phyloP scores from a whole-genome alignment of 1,284 basidiomycete genomes.

The Exobasidium rhododendri region DNA sequence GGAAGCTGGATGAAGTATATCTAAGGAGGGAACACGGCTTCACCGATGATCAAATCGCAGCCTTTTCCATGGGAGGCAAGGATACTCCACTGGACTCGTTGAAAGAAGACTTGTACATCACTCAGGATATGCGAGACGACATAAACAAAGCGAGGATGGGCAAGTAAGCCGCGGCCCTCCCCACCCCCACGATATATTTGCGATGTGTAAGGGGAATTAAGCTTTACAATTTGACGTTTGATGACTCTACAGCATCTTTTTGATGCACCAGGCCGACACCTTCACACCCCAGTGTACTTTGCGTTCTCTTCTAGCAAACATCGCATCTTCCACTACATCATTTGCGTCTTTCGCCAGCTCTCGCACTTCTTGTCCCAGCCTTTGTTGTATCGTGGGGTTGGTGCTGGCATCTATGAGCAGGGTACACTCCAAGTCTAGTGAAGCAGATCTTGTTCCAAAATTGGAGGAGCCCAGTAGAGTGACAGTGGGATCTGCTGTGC shows the following conservation, averaged over 20 bases:
- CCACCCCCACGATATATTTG: too few species aligned
- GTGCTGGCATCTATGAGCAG: constrained; percentile 66
- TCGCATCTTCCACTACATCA: constrained; percentile 57
- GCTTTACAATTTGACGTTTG: not conserved
- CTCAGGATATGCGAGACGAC: constrained; percentile 38
- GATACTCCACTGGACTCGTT: constrained; percentile 31
- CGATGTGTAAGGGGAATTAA: too few species aligned
- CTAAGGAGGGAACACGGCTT: constrained; percentile 34
- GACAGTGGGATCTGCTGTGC: constrained; percentile 24
- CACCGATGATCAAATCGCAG: constrained; percentile 21
- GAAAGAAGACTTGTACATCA: constrained; percentile 49
- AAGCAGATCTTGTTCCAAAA: constrained; percentile 83
- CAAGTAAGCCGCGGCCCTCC: not conserved
- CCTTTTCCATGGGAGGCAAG: constrained; percentile 28
- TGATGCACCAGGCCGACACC: constrained; percentile 43
- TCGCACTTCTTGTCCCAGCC: constrained; percentile 58
- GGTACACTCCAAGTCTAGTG: constrained; percentile 88
- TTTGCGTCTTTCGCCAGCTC: constrained; percentile 57
- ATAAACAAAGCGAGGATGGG: constrained; percentile 17
- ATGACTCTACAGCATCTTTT: constrained; percentile 39
- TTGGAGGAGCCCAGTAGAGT: constrained; percentile 95
- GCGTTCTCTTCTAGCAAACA: constrained; percentile 61
- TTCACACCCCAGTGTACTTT: constrained; percentile 64
- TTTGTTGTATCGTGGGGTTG: constrained; percentile 18
- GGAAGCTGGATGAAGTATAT: constrained; percentile 52